Evolutionary conservation across 257 asterid species (phyloP), one percentile per base, ranked within the genome.

Genomic region (Salvia rosmarinus): DNA sequence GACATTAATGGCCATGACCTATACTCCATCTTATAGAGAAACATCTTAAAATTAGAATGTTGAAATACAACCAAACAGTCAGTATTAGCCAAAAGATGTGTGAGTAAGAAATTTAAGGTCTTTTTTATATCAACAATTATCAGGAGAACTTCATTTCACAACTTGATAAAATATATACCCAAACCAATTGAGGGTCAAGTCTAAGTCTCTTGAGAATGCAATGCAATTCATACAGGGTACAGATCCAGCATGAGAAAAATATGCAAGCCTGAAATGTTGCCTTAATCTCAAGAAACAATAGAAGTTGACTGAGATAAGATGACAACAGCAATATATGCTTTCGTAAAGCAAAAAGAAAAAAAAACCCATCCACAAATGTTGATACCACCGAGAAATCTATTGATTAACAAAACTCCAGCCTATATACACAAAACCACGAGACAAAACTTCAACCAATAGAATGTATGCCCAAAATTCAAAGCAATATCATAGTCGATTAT

Each of bases 91-190:
- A 64, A 25, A 44, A 42, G 25, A 21, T 21, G 56, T 6, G 39
- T 21, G 20, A n/a, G 19, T 64, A 23, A 25, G 10, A 23, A 21
- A 3, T 14, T 37, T 3, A 47, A 44, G 58, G n/a, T 65, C 57
- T 65, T 3, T 2, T 17, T 28, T 30, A 5, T 44, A 6, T 13
- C 14, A 25, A 28, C 47, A 14, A 9, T n/a, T 44, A 3, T 25
- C 71, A 25, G 5, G 23, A 42, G 21, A 35, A 59, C n/a, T 23
- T 30, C 32, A n/a, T n/a, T n/a, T n/a, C 69, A 43, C 58, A 65
- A 4, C 9, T 32, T 17, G 37, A 13, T 4, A 39, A 14, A 39
- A 52, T 21, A 28, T 9, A 42, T 19, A 68, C n/a, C n/a, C n/a
- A n/a, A 47, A 46, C 70, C 57, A 44, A 46, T 12, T 21, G n/a